Conservation (phyloP, 176 grass and related monocot genomes). For the Cymbopogon citratus region DNA sequence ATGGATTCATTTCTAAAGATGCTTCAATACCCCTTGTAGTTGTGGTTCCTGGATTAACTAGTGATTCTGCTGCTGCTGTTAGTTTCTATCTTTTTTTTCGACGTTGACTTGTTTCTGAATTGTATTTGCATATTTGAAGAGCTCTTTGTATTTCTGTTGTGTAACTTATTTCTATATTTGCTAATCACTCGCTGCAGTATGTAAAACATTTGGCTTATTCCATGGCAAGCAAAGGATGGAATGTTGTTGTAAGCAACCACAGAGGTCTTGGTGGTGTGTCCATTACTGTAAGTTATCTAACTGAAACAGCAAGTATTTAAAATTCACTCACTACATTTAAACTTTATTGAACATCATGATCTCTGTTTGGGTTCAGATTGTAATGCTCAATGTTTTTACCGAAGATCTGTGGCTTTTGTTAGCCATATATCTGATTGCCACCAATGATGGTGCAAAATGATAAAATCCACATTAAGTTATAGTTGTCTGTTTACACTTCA, state of each 20-base stretch:
- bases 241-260: constrained; percentile 93
- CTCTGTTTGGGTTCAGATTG: neutral
- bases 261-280: constrained; percentile 89
- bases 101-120: neutral
- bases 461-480: neutral
- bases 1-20: constrained; percentile 65
- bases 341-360: constrained; percentile 9
- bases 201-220: constrained; percentile 65
- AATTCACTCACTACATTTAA: constrained; percentile 21
- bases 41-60: constrained; percentile 84
- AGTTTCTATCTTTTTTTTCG: constrained; percentile 27
- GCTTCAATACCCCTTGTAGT: constrained; percentile 67
- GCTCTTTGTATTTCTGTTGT: constrained; percentile 7
- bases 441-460: neutral
- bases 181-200: constrained; percentile 55
- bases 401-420: neutral
- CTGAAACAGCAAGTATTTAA: constrained; percentile 13
- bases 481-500: neutral
- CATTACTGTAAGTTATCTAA: constrained; percentile 75
- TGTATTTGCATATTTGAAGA: constrained; percentile 18
- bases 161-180: constrained; percentile 19
- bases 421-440: neutral
- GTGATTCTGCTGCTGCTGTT: constrained; percentile 89
- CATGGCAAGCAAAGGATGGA: constrained; percentile 78
- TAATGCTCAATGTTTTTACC: neutral